Base-by-base conservation (phyloP, 2,329 filamentous ascomycete species). In the Dothideomycetes sp. region DNA sequence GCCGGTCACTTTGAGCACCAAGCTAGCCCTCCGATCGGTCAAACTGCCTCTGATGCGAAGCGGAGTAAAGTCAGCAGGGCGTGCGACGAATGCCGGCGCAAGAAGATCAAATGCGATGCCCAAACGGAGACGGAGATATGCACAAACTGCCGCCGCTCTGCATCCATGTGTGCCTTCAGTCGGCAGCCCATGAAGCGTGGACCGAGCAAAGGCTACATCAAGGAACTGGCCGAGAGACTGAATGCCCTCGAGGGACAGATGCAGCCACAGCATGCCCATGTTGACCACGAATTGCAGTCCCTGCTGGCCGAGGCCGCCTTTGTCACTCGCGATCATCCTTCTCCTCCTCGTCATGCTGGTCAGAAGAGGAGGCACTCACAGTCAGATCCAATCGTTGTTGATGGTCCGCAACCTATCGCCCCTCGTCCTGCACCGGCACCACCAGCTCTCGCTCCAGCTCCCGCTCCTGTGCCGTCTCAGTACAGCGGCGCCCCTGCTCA, bases 181-280 rank as follows among this genome's bases (percentile, higher is more conserved):
- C 76, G 87, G 36, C 80, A 91, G 40, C 86, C 85, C 1, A 84
- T 91, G 70, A 94, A 91, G 62, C 74, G 84, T 46, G 32, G 36
- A 11, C 35, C 41, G 15, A 44, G 41, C 56, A 94, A 94, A 73
- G 87, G 87, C 12, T 94, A 94, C 53, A 94, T 94, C 59, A 94
- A 93, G 58, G 86, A 94, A 59, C 73, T 94, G 16, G 85, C 86
- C 17, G 86, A 94, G 56, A 73, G 87, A 18, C 78, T 94, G 45
- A 79, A 88, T 52, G 80, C 76, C 30, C 80, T 94, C 32, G 87
- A 94, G 57, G 82, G 80, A 49, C 83, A 85, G 55, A 76, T 91
- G 43, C 54, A 56, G 11, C 55, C 53, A 16, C 43, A 47, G 16
- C 50, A 52, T 22, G 49, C 53, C 32, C 52, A 57, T 22, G 43